Conservation (phyloP, 2,329 filamentous ascomycete species). For the Colletotrichum incanum region DNA sequence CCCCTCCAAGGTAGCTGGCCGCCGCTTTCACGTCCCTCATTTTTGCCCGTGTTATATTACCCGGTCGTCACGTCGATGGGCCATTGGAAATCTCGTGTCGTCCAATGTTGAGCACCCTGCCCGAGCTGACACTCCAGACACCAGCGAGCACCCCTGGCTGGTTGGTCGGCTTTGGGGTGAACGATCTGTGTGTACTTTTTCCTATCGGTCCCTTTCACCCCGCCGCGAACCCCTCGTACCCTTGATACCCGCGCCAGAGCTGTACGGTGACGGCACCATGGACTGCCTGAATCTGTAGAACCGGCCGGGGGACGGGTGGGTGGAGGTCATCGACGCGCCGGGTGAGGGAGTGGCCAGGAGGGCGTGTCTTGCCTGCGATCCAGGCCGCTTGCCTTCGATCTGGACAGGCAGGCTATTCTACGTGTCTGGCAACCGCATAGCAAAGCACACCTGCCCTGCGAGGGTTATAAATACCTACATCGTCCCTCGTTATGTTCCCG, state of each 20-base stretch:
- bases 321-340: constrained; percentile 13
- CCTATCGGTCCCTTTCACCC: constrained; percentile 36
- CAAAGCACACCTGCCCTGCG: constrained; percentile 19
- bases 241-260: constrained; percentile 19
- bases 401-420: neutral
- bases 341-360: neutral
- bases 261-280: constrained; percentile 40
- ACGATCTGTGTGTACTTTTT: constrained; percentile 35
- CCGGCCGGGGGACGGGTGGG: neutral
- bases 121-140: neutral
- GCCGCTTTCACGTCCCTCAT: constrained; percentile 1
- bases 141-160: constrained; percentile 26
- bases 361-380: neutral
- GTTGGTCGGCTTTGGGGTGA: constrained; percentile 11
- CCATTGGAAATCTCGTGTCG: constrained; percentile 30
- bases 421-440: constrained; percentile 17
- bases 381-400: constrained; percentile 12
- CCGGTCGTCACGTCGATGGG: constrained; percentile 33
- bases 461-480: constrained; percentile 36
- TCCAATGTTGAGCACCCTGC: constrained; percentile 5
- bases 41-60: constrained; percentile 21
- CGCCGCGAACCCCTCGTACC: constrained; percentile 14
- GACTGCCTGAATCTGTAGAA: constrained; percentile 22
- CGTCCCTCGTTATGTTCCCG: neutral
- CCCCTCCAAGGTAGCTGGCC: constrained; percentile 11